Conservation (phyloP, 306 rosid species). For the Abrus precatorius region DNA sequence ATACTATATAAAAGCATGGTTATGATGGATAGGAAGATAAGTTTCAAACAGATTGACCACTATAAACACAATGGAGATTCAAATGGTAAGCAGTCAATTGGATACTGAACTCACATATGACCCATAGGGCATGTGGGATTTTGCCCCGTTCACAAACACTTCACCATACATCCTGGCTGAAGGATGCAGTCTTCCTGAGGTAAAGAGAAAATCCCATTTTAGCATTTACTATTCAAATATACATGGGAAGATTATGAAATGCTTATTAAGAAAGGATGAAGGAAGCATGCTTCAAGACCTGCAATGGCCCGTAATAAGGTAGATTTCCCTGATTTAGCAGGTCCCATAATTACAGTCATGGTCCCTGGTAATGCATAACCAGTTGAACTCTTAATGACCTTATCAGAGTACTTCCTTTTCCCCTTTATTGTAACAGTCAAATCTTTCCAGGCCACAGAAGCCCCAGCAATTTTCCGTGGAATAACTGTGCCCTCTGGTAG, state of each 20-base stretch:
- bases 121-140: slow-evolving; percentile 79
- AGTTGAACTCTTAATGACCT: slow-evolving; percentile 93
- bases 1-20: slow-evolving; percentile 33
- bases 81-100: slow-evolving; percentile 30
- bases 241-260: slow-evolving; percentile 38
- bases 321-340: slow-evolving; percentile 95
- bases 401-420: slow-evolving; percentile 93
- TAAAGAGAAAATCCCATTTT: slow-evolving; percentile 41
- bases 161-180: slow-evolving; percentile 92
- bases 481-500: slow-evolving; percentile 73
- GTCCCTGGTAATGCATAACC: slow-evolving; percentile 98
- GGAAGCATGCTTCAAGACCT: slow-evolving; percentile 63
- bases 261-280: slow-evolving; percentile 33
- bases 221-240: slow-evolving; percentile 48
- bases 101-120: slow-evolving; percentile 78
- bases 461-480: slow-evolving; percentile 83
- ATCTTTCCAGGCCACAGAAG: slow-evolving; percentile 95
- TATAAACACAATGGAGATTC: slow-evolving; percentile 26
- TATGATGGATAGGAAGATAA: slow-evolving; percentile 9
- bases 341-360: slow-evolving; percentile 98
- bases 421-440: slow-evolving; percentile 92
- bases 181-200: slow-evolving; percentile 83
- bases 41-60: slow-evolving; percentile 16
- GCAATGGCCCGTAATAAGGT: slow-evolving; percentile 88
- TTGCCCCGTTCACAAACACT: slow-evolving; percentile 87